Evolutionary conservation across 495 filamentous ascomycete genomes (phyloP).

Genomic region (Hypomontagnella monticulosa): DNA sequence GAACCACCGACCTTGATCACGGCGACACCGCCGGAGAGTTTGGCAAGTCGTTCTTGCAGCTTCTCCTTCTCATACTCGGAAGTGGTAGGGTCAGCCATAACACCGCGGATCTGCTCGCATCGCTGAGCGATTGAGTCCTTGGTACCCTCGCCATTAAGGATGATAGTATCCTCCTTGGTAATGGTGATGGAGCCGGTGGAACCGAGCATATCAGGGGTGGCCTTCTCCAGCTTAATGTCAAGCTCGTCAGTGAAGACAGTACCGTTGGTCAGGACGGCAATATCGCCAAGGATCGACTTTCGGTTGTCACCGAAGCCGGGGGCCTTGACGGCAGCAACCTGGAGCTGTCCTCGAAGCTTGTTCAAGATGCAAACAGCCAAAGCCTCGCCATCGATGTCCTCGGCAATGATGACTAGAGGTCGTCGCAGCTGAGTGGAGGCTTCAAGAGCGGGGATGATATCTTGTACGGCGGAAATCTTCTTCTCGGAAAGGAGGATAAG

Average conservation of each 20-base stretch:
- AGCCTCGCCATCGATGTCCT: slow-evolving; percentile 99
- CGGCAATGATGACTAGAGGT: slow-evolving; percentile 96
- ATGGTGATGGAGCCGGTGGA: slow-evolving; percentile 98
- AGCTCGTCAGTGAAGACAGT: slow-evolving; percentile 98
- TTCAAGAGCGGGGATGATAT: slow-evolving; percentile 98
- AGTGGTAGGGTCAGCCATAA: slow-evolving; percentile 91
- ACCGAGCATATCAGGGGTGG: slow-evolving; percentile 93
- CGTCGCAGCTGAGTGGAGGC: slow-evolving; percentile 94
- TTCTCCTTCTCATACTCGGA: slow-evolving; percentile 99
- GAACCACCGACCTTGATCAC: slow-evolving; percentile 99
- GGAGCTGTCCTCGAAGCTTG: slow-evolving; percentile 99
- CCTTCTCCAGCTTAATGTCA: slow-evolving; percentile 98
- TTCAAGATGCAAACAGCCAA: slow-evolving; percentile 98
- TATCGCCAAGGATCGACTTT: slow-evolving; percentile 97
- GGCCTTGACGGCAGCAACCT: slow-evolving; percentile 98
- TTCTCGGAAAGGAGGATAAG: slow-evolving; percentile 98
- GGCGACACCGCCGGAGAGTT: slow-evolving; percentile 98
- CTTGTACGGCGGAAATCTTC: slow-evolving; percentile 99
- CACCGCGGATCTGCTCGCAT: slow-evolving; percentile 98
- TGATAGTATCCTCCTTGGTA: slow-evolving; percentile 99
- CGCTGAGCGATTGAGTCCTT: slow-evolving; percentile 94
- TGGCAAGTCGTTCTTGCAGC: slow-evolving; percentile 98
- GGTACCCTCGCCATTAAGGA: slow-evolving; percentile 95
- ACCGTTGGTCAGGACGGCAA: slow-evolving; percentile 94
- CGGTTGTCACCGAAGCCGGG: slow-evolving; percentile 99